Percentiles rank a stretch among this genome's conserved stretches.
Evolutionary conservation across 2,329 filamentous ascomycete genomes (phyloP).

Genomic region (Apiospora marii): DNA sequence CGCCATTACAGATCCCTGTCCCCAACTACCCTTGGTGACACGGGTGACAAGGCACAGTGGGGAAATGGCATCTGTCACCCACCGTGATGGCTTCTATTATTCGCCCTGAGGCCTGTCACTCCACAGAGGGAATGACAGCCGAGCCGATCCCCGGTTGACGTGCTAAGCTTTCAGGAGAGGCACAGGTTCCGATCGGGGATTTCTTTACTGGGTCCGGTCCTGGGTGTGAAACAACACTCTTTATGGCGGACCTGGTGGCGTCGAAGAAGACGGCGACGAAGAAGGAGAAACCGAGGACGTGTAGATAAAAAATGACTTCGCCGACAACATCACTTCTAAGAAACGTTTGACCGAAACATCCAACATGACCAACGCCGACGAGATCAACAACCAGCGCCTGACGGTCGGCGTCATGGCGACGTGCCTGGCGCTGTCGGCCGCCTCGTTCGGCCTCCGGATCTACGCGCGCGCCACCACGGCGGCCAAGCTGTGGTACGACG

Average conservation of each 20-base stretch:
- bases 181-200: not conserved
- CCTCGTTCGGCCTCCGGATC: constrained; percentile 38
- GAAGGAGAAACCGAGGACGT: not conserved
- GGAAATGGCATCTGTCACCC: no score
- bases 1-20: not conserved
- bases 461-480: constrained; percentile 36
- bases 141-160: not conserved
- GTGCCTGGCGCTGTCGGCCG: constrained; percentile 35
- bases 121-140: not conserved
- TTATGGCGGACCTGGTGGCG: not conserved
- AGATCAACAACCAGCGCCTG: constrained; percentile 34
- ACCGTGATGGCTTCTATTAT: no score
- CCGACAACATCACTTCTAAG: not conserved
- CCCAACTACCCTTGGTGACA: not conserved
- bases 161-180: not conserved
- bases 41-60: no score
- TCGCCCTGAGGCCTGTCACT: not conserved
- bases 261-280: not conserved
- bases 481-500: constrained; percentile 40
- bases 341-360: not conserved
- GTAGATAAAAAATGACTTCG: not conserved
- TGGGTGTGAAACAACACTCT: not conserved
- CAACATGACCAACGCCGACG: not conserved
- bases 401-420: constrained; percentile 39
- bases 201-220: not conserved